phyloP scores from a whole-genome alignment of 23 red algal genomes.

The Cyanidioschyzon merolae region DNA sequence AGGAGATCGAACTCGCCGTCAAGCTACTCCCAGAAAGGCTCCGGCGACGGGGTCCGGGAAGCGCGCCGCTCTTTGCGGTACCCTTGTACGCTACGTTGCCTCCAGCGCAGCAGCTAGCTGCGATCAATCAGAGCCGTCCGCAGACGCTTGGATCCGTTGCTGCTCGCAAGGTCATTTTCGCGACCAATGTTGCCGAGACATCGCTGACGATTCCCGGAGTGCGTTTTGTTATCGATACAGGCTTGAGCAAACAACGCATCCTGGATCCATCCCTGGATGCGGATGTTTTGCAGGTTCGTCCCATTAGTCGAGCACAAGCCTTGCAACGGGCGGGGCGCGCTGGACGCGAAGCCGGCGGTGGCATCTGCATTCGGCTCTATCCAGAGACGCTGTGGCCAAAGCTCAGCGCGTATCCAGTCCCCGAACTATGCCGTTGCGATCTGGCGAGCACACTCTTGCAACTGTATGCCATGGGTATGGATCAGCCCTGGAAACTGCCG shows the following conservation, averaged over 20 bases:
- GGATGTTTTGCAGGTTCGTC: conserved; percentile 50
- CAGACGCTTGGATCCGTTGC: background rate
- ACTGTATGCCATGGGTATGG: conserved; percentile 18
- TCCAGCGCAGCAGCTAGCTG: conserved; percentile 36
- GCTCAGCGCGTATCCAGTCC: conserved; percentile 45
- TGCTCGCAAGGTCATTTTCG: conserved; percentile 75
- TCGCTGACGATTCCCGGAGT: conserved; percentile 82
- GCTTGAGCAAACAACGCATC: conserved; percentile 54
- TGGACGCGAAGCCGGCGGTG: conserved; percentile 43
- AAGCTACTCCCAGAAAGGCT: conserved; percentile 39
- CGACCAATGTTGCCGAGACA: conserved; percentile 95
- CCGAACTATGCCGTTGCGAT: conserved; percentile 50
- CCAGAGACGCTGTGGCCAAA: conserved; percentile 41
- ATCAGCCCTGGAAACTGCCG: conserved; percentile 22
- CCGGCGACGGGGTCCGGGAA: conserved; percentile 17
- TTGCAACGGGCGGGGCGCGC: conserved; percentile 78
- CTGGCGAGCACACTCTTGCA: conserved; percentile 9
- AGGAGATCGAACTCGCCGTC: conserved; percentile 77
- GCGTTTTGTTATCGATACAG: conserved; percentile 76
- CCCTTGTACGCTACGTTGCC: conserved; percentile 53
- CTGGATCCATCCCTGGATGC: conserved; percentile 23
- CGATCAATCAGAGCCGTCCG: conserved; percentile 26
- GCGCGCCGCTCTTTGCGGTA: conserved; percentile 19
- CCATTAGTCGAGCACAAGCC: conserved; percentile 60
- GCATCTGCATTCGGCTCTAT: conserved; percentile 64